These are phyloP conservation scores for Diaporthe longicolla DNA, from an alignment of 2,329 filamentous ascomycete genomes.

Conservation along the genomic window DNA sequence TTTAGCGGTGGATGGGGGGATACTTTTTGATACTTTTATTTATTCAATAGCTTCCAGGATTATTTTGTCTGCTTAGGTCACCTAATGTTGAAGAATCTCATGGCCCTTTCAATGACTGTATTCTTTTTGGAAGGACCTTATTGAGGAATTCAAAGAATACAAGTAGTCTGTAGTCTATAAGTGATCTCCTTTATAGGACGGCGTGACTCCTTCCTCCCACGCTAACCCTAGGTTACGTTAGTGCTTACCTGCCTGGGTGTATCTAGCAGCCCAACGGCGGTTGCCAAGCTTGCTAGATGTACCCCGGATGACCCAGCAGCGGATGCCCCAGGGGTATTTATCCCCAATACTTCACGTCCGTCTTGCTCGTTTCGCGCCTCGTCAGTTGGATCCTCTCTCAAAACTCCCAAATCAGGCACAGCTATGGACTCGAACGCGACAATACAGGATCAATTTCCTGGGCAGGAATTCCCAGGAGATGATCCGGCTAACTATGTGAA, in stretches of 20 bases:
- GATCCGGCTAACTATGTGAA: not conserved
- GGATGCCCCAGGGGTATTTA: not conserved
- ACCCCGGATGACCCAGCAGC: not conserved
- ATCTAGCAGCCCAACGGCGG: not conserved
- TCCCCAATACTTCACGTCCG: not conserved
- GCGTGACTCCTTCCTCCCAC: not conserved
- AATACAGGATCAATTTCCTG: conserved; percentile 4
- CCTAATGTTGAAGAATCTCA: too few relatives aligned
- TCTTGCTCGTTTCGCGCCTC: not conserved
- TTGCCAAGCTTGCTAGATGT: not conserved
- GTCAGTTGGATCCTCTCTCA: not conserved
- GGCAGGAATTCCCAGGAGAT: conserved; percentile 20
- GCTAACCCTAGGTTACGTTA: not conserved
- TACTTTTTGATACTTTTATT: not conserved
- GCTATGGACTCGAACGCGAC: conserved; percentile 7
- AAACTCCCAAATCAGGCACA: not conserved
- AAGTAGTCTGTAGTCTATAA: too few relatives aligned
- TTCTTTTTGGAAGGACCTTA: too few relatives aligned
- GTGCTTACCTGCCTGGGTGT: not conserved
- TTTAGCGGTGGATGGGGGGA: not conserved
- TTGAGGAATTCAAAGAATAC: too few relatives aligned
- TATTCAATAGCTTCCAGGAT: not conserved
- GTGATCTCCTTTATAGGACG: not conserved
- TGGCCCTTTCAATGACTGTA: too few relatives aligned
- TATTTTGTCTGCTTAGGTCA: not conserved